phyloP scores from a whole-genome alignment of 139 green algal genomes.

The Chlamydomonas sphaeroides region DNA sequence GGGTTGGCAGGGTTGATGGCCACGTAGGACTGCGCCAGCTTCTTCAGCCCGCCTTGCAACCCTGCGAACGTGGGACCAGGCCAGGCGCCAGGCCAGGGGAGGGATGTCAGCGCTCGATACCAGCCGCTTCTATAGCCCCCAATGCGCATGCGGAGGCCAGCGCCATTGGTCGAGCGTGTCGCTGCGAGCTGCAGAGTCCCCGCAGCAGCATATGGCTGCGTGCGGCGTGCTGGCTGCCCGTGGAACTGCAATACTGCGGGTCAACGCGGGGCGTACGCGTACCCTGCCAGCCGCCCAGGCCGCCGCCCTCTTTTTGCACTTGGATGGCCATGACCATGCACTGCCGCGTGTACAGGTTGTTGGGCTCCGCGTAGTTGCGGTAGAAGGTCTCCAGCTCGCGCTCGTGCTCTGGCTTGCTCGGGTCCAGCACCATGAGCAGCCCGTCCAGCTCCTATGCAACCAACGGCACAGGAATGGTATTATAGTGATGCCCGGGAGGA shows the following conservation, averaged over 20 bases:
- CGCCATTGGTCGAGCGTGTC: no score
- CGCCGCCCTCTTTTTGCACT: slow-evolving; percentile 56
- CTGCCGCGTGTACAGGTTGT: slow-evolving; percentile 68
- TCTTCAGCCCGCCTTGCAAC: slow-evolving; percentile 62
- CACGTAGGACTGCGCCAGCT: slow-evolving; percentile 52
- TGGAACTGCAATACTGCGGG: no score
- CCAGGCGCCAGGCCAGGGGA: neutral
- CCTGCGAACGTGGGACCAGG: slow-evolving; percentile 54
- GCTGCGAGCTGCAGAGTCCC: no score
- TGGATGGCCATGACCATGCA: slow-evolving; percentile 63
- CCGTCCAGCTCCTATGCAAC: slow-evolving; percentile 71
- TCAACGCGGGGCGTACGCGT: no score
- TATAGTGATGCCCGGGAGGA: no score
- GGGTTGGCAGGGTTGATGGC: slow-evolving; percentile 47
- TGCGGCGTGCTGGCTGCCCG: no score
- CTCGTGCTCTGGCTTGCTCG: slow-evolving; percentile 58
- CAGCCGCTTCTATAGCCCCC: no score
- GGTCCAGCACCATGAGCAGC: slow-evolving; percentile 63
- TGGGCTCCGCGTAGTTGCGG: slow-evolving; percentile 67
- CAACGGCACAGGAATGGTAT: no score
- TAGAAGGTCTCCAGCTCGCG: slow-evolving; percentile 65
- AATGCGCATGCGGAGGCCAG: no score
- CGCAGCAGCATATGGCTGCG: no score
- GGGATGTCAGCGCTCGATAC: no score
- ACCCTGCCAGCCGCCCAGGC: slow-evolving; percentile 49